A percentile compares a stretch with the other conserved stretches of the same genome.
phyloP scores from a whole-genome alignment of 345 rosid genomes.

The Excoecaria cochinchinensis region DNA sequence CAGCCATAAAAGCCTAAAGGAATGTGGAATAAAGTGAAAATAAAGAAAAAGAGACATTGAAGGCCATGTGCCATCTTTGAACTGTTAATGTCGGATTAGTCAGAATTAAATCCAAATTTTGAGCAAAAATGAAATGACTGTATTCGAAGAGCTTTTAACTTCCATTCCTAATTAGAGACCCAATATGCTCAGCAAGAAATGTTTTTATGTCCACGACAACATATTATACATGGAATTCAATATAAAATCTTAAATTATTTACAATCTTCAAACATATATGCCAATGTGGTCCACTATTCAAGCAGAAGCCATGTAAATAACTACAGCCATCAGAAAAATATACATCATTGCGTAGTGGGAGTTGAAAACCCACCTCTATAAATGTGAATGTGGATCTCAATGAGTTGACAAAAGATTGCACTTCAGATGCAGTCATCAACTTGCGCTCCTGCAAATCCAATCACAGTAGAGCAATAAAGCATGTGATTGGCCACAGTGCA shows the following conservation, averaged over 20 bases:
- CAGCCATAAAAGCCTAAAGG: not conserved
- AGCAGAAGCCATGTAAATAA: not conserved
- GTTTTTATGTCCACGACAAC: not conserved
- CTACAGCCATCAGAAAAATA: not conserved
- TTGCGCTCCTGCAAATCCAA: constrained; percentile 76
- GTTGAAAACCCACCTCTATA: constrained; percentile 54
- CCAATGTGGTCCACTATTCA: not conserved
- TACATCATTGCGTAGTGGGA: not conserved
- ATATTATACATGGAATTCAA: not conserved
- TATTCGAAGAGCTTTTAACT: not conserved
- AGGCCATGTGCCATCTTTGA: not conserved
- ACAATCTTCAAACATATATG: not conserved
- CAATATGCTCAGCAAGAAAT: not conserved
- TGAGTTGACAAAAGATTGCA: constrained; percentile 63
- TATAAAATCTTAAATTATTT: not conserved
- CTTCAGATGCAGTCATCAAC: constrained; percentile 70
- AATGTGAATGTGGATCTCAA: constrained; percentile 71
- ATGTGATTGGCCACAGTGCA: not conserved
- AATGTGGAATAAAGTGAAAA: not conserved
- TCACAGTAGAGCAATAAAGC: constrained; percentile 16
- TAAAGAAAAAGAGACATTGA: not conserved
- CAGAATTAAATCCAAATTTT: not conserved
- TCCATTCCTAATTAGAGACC: not conserved
- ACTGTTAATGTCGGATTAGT: not conserved
- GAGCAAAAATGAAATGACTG: not conserved